Evolutionary conservation across 768 basidiomycete genomes (phyloP).

Genomic region (Calocybe cyanea): DNA sequence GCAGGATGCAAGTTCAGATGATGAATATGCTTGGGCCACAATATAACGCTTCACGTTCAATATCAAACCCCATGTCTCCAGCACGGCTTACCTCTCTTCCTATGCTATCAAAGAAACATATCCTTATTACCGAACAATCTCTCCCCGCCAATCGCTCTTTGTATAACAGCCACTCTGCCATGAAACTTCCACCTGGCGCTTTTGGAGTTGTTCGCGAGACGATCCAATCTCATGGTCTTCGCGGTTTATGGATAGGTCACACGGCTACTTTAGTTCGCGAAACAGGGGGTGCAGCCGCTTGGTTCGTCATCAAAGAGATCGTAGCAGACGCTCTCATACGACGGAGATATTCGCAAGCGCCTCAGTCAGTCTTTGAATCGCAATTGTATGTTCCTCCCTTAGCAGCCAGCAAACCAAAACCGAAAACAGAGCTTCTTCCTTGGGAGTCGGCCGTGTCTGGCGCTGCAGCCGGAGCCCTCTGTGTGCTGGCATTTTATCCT

Average conservation of each 20-base stretch:
- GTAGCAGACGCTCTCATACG: slow-evolving; percentile 58
- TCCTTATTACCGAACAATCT: neutral
- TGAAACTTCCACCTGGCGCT: slow-evolving; percentile 59
- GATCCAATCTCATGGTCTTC: slow-evolving; percentile 49
- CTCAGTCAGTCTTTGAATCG: too few relatives aligned
- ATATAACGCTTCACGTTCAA: slow-evolving; percentile 6
- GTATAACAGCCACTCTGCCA: slow-evolving; percentile 6
- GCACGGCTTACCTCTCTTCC: slow-evolving; percentile 8
- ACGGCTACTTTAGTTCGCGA: slow-evolving; percentile 85
- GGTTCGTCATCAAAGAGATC: slow-evolving; percentile 85
- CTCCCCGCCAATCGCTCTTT: neutral
- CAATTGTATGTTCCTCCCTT: too few relatives aligned
- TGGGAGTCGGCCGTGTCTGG: slow-evolving; percentile 82
- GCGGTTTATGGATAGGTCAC: slow-evolving; percentile 83
- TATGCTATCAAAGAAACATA: slow-evolving; percentile 2
- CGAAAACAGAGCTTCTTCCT: slow-evolving; percentile 34
- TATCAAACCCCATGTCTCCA: slow-evolving; percentile 1
- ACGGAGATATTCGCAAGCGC: too few relatives aligned
- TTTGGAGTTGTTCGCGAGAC: slow-evolving; percentile 59
- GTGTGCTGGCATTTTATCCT: slow-evolving; percentile 82
- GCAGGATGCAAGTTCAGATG: slow-evolving; percentile 93
- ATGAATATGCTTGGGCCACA: slow-evolving; percentile 30
- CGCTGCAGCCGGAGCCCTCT: slow-evolving; percentile 73
- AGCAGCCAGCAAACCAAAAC: slow-evolving; percentile 13
- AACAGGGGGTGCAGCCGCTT: slow-evolving; percentile 80